Percentiles rank a stretch among this genome's conserved stretches.
These are phyloP conservation scores for Beta vulgaris DNA, from an alignment of 148 eudicot genomes.

Conservation along the genomic window DNA sequence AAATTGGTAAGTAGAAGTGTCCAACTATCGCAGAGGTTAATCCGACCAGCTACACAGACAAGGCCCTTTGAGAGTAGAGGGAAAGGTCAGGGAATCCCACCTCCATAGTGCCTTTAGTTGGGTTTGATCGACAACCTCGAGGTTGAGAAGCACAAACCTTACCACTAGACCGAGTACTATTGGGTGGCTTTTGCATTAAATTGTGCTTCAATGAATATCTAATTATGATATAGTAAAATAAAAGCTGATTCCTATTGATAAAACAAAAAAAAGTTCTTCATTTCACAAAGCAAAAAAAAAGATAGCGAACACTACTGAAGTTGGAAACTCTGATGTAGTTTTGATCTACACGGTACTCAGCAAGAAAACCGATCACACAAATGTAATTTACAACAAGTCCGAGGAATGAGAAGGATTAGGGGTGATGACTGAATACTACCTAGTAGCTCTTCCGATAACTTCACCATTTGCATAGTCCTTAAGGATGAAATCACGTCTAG, in stretches of 20 bases:
- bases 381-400: background rate
- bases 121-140: too few species aligned
- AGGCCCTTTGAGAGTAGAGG: too few species aligned
- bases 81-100: too few species aligned
- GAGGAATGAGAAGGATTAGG: background rate
- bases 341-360: background rate
- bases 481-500: slow-evolving; percentile 88
- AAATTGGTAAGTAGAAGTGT: too few species aligned
- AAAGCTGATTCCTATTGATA: background rate
- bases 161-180: too few species aligned
- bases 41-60: too few species aligned
- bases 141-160: too few species aligned
- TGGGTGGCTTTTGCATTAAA: background rate
- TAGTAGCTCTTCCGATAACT: slow-evolving; percentile 92
- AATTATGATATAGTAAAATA: background rate
- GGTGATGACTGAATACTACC: slow-evolving; percentile 37
- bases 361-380: background rate
- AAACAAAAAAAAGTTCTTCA: background rate
- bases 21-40: too few species aligned
- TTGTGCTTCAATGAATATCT: background rate
- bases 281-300: background rate
- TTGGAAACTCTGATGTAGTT: background rate
- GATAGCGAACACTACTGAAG: background rate
- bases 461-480: slow-evolving; percentile 79
- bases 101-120: too few species aligned